Base-by-base conservation (phyloP, 768 basidiomycete genomes). In the Neoboletus brunneissimus region DNA sequence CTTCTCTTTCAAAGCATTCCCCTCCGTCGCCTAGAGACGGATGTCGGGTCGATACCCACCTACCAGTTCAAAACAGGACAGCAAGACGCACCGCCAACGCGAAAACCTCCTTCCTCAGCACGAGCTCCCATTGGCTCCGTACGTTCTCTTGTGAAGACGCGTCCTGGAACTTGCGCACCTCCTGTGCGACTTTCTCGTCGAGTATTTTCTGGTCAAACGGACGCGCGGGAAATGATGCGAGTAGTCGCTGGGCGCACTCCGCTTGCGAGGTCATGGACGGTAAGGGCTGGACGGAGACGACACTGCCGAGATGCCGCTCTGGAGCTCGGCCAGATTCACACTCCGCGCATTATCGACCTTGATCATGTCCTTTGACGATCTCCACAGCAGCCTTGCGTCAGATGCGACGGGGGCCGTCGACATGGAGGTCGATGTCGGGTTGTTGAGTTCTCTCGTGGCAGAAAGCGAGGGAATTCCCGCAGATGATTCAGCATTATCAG, bases 71-170 rank as follows among this genome's bases (percentile, higher is more conserved):
- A 51, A 47, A n/a, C 34, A 22, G 48, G 6, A 45, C 27, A 31
- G 5, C 27, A 16, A 32, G 31, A 81, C 84, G 64, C 63, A 91
- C 91, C 49, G 89, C 88, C 58, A 89, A 76, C 46, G 74, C 74
- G 66, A 89, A 88, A 44, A 91, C 78, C 64, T 89, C 88, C 59
- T 82, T 82, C 74, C 82, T 83, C 34, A 91, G 72, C 38, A 85
- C 72, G 60, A 82, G 82, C 65, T 92, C 91, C 90, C 91, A 92
- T 62, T 84, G 83, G 45, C 80, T 82, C 69, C 83, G 87, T 56
- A 80, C 73, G 56, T 82, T 86, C 48, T 91, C 90, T 4, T 76
- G 65, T 8, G 80, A 79, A 1, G 75, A 72, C 48, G 75, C 76
- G 38, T 64, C 62, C 35, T 73, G 73, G 1, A 79, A 73, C 22